These are phyloP conservation scores for Suhomyces terraborum DNA, from an alignment of 1,139 yeast genomes.

Conservation along the genomic window DNA sequence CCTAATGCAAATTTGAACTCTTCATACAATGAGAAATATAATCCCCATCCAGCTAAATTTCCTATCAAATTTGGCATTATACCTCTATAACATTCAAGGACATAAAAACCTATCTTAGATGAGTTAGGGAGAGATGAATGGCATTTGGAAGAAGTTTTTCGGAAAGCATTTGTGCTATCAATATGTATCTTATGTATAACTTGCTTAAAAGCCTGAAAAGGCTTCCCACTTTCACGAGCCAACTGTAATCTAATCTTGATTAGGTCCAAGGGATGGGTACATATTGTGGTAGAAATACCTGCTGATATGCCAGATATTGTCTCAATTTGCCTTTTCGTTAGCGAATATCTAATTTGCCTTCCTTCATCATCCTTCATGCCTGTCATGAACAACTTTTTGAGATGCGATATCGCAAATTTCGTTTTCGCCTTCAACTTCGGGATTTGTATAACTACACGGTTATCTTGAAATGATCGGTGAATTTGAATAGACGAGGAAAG, in stretches of 20 bases:
- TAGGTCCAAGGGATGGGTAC: conserved; percentile 88
- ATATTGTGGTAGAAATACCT: conserved; percentile 75
- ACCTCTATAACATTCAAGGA: conserved; percentile 64
- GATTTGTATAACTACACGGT: neutral
- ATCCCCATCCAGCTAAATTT: conserved; percentile 84
- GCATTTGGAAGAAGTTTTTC: neutral
- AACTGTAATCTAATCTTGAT: conserved; percentile 79
- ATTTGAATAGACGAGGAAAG: too few relatives aligned
- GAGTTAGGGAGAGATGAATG: neutral
- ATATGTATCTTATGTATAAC: conserved; percentile 23
- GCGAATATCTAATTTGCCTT: neutral
- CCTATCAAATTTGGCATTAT: conserved; percentile 79
- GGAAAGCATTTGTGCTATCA: conserved; percentile 15
- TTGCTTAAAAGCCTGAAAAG: conserved; percentile 20
- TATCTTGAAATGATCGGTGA: too few relatives aligned
- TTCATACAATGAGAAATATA: conserved; percentile 76
- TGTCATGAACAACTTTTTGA: neutral
- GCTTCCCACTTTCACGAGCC: conserved; percentile 9
- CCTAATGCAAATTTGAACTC: conserved; percentile 45
- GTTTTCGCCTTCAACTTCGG: neutral
- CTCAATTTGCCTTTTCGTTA: conserved; percentile 44
- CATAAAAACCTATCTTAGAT: conserved; percentile 1
- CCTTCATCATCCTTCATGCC: neutral
- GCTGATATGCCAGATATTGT: conserved; percentile 78
- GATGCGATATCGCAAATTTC: conserved; percentile 4